A percentile compares a stretch with the other conserved stretches of the same genome.
Evolutionary conservation across 345 rosid genomes (phyloP).

Genomic region (Firmiana major): DNA sequence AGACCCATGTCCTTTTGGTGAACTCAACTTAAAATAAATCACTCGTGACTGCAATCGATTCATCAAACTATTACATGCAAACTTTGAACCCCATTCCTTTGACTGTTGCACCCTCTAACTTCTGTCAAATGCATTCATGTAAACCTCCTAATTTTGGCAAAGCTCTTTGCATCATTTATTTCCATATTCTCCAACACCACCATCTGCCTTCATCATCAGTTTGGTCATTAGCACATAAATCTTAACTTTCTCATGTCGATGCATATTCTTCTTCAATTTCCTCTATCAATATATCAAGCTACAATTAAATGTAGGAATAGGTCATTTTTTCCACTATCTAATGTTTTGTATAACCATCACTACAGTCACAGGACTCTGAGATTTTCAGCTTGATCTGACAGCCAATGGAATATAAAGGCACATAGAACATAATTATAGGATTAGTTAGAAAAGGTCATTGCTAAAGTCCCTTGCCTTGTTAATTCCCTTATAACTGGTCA

Average conservation of each 20-base stretch:
- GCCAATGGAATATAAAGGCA: neutral
- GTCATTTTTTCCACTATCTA: neutral
- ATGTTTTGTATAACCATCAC: neutral
- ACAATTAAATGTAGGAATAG: neutral
- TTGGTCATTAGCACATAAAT: neutral
- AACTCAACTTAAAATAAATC: neutral
- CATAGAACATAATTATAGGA: neutral
- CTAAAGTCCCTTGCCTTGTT: neutral
- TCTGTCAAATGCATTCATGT: neutral
- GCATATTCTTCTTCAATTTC: neutral
- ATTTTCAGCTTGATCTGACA: neutral
- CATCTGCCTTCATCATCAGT: neutral
- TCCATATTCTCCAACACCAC: neutral
- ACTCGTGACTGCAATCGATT: neutral
- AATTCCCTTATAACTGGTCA: neutral
- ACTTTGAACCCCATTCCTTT: neutral
- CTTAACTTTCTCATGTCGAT: neutral
- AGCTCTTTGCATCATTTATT: neutral
- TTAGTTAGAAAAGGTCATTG: neutral
- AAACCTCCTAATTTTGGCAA: slow-evolving; percentile 3
- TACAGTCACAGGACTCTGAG: neutral
- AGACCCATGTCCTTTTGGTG: neutral
- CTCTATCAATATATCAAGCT: neutral
- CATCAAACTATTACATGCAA: neutral
- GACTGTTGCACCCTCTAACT: neutral